Conservation (phyloP, 768 basidiomycete species). For the Omphalotus guepiniiformis region DNA sequence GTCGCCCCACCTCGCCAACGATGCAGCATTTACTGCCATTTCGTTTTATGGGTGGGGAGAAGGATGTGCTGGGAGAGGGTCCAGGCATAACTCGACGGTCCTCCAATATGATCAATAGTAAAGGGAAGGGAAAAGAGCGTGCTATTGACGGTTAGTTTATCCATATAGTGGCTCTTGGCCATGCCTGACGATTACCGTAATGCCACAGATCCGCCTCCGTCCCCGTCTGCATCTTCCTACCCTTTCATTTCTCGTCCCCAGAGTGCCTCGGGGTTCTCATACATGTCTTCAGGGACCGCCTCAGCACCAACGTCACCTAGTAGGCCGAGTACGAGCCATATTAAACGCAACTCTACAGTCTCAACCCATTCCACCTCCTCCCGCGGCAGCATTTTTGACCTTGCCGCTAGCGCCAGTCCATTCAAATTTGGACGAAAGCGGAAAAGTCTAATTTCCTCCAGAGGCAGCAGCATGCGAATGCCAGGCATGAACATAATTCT, state of each 20-base stretch:
- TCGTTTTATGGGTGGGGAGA: too few relatives aligned
- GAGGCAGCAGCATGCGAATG: constrained; percentile 13
- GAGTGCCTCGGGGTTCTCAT: background rate
- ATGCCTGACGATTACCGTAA: too few relatives aligned
- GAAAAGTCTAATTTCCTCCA: background rate
- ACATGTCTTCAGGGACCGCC: constrained; percentile 1
- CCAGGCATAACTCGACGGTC: too few relatives aligned
- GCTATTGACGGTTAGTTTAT: background rate
- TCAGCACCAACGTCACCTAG: constrained; percentile 1
- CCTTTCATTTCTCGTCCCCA: constrained; percentile 3
- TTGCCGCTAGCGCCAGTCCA: constrained; percentile 1
- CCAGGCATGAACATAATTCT: constrained; percentile 46
- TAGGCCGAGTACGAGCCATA: too few relatives aligned
- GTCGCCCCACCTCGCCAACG: too few relatives aligned
- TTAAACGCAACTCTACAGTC: constrained; percentile 1
- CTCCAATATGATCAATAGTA: too few relatives aligned
- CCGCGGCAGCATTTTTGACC: background rate
- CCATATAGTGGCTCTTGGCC: background rate
- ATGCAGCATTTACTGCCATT: too few relatives aligned
- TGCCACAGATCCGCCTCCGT: constrained; percentile 1
- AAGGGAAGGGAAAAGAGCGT: constrained; percentile 5
- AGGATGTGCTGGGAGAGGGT: too few relatives aligned
- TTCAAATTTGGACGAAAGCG: constrained; percentile 4
- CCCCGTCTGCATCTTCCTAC: constrained; percentile 6
- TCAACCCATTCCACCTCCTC: constrained; percentile 2